Evolutionary conservation across 495 filamentous ascomycete species (phyloP), one percentile per base, ranked within the genome.

Genomic region (Neurospora sp.): DNA sequence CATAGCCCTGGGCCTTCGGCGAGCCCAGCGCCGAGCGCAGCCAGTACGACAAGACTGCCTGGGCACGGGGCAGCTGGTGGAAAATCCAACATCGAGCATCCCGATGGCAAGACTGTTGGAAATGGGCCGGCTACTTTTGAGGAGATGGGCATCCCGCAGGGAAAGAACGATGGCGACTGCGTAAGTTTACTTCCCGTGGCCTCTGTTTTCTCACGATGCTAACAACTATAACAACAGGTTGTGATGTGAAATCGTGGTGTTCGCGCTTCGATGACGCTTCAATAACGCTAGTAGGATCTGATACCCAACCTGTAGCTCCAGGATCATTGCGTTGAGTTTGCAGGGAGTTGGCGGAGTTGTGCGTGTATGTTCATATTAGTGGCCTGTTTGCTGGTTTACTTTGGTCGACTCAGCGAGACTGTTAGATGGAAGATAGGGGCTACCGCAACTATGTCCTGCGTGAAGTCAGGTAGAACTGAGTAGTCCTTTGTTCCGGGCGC

Each of bases 121-220:
- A 92, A 93, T 79, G 96, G 96, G 11, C 96, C 96, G 5, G 93
- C 96, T 80, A 99, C 96, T 3, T 99, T 99, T 79, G 95, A 98
- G 78, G 94, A 95, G 78, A 99, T 99, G 96, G 95, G 95, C 70
- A 93, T 99, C 75, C 92, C 93, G 16, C 85, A 88, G 75, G 89
- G 85, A 39, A 92, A 93, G 80, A 87, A 91, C 73, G 92, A 97
- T 41, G 87, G 87, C 74, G 95, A 98, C 81, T 99, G 96, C 82
- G 96, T 97, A 91, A 89, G 94, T 81, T 48, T 44, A 20, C 42
- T 14, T 61, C 5, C 10, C 10, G 3, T 72, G 18, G 69, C 18
- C 10, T 66, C 6, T 12, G 48, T 74, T 69, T 48, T 71, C 3
- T 35, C 3, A 53, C 9, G 59, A n/a, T 68, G 10, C 76, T 78